These are phyloP conservation scores for Coniochaeta sp. DNA, from an alignment of 2,329 filamentous ascomycete genomes.

Conservation along the genomic window DNA sequence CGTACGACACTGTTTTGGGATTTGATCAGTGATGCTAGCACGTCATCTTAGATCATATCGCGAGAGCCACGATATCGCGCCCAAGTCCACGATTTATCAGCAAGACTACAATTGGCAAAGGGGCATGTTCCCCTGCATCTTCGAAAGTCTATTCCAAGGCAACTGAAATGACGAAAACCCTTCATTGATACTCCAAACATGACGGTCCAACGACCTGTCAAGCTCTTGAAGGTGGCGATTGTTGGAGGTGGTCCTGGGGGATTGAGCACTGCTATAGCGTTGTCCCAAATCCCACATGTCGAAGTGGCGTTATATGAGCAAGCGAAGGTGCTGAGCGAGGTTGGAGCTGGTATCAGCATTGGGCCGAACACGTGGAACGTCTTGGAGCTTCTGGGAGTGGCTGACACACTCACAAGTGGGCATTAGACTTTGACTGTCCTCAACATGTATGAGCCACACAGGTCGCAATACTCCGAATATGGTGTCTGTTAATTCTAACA, in stretches of 20 bases:
- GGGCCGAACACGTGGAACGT: conserved; percentile 39
- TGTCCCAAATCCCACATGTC: conserved; percentile 32
- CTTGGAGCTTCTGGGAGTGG: conserved; percentile 35
- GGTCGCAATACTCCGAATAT: not conserved
- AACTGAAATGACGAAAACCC: too few relatives aligned
- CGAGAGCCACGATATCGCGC: not conserved
- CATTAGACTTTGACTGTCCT: not conserved
- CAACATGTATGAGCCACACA: not conserved
- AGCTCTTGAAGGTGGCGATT: conserved; percentile 3
- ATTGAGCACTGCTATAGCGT: conserved; percentile 35
- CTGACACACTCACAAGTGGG: conserved; percentile 14
- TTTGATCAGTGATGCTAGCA: not conserved
- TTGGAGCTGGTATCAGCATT: conserved; percentile 40
- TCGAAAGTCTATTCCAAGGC: too few relatives aligned
- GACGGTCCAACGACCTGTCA: not conserved
- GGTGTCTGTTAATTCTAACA: too few relatives aligned
- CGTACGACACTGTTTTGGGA: too few relatives aligned
- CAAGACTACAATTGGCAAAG: not conserved
- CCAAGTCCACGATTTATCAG: not conserved
- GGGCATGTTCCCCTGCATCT: not conserved
- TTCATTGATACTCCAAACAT: not conserved
- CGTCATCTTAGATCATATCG: not conserved
- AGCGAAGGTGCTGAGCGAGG: conserved; percentile 34
- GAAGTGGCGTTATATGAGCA: conserved; percentile 37
- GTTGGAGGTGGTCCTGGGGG: conserved; percentile 7